Percentiles rank a stretch among this genome's conserved stretches.
These are phyloP conservation scores for Heterobasidion irregulare DNA, from an alignment of 1,284 basidiomycete species.

Conservation along the genomic window DNA sequence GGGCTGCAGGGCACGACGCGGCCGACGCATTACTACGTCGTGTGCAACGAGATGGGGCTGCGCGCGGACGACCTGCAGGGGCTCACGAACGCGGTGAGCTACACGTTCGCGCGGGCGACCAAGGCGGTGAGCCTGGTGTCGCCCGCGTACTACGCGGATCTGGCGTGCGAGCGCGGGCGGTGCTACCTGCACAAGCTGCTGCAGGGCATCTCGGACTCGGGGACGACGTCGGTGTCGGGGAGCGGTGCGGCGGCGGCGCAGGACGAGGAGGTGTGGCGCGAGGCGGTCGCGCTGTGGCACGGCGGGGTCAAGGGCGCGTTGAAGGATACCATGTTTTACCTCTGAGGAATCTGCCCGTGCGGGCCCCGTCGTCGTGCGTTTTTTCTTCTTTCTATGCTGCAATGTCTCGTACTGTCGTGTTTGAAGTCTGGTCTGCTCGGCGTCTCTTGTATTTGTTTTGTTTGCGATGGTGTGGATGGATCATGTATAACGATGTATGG, in stretches of 20 bases:
- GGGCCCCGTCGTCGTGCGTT: not conserved
- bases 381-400: not conserved
- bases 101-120: slow-evolving; percentile 72
- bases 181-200: slow-evolving; percentile 66
- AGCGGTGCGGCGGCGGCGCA: slow-evolving; percentile 5
- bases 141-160: slow-evolving; percentile 68
- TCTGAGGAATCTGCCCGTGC: slow-evolving; percentile 31
- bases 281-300: slow-evolving; percentile 48
- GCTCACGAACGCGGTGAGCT: slow-evolving; percentile 52
- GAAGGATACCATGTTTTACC: slow-evolving; percentile 66
- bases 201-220: slow-evolving; percentile 39
- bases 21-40: slow-evolving; percentile 72
- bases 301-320: slow-evolving; percentile 44
- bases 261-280: slow-evolving; percentile 43
- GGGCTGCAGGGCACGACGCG: slow-evolving; percentile 46
- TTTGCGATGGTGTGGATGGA: too few species aligned
- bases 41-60: slow-evolving; percentile 67
- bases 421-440: too few species aligned
- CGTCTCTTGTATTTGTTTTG: too few species aligned
- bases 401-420: not conserved
- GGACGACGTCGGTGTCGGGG: slow-evolving; percentile 21
- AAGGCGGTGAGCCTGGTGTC: slow-evolving; percentile 75
- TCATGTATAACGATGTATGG: too few species aligned
- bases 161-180: slow-evolving; percentile 71
- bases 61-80: slow-evolving; percentile 57